Conservation (phyloP, 2,329 filamentous ascomycete genomes). For the Fusarium sterilihyphosum region DNA sequence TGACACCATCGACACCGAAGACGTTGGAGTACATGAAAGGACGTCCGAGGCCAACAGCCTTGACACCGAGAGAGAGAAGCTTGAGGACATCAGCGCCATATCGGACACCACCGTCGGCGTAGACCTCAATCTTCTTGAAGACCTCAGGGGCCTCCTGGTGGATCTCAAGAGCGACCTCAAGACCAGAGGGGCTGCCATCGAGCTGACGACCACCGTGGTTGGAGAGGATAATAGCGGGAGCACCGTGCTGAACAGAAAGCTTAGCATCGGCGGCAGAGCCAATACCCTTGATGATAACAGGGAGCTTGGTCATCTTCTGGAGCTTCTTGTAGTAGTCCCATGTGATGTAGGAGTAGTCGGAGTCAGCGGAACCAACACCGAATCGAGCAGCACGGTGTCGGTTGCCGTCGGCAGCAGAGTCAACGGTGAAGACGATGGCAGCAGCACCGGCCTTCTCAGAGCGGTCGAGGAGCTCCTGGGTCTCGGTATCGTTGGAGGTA, state of each 20-base stretch:
- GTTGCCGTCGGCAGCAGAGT: slow-evolving; percentile 52
- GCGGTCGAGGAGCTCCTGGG: slow-evolving; percentile 44
- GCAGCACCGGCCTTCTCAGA: slow-evolving; percentile 48
- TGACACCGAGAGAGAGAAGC: slow-evolving; percentile 56
- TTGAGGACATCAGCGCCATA: slow-evolving; percentile 56
- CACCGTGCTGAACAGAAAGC: slow-evolving; percentile 47
- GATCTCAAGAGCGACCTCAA: slow-evolving; percentile 54
- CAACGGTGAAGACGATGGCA: slow-evolving; percentile 53
- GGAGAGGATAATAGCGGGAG: slow-evolving; percentile 51
- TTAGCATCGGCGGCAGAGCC: slow-evolving; percentile 50
- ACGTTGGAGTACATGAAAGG: slow-evolving; percentile 64
- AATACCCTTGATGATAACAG: slow-evolving; percentile 55
- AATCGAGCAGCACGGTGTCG: slow-evolving; percentile 54
- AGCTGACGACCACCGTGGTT: slow-evolving; percentile 57
- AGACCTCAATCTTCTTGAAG: slow-evolving; percentile 52
- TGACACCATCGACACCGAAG: slow-evolving; percentile 60
- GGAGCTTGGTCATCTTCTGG: slow-evolving; percentile 49
- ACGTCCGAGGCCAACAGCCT: slow-evolving; percentile 58
- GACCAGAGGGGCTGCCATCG: slow-evolving; percentile 50
- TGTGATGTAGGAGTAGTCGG: slow-evolving; percentile 41
- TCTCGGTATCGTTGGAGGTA: slow-evolving; percentile 47
- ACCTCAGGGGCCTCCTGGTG: slow-evolving; percentile 50
- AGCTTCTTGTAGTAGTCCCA: slow-evolving; percentile 53
- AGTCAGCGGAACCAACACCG: slow-evolving; percentile 50
- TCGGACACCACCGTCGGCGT: slow-evolving; percentile 55